Conservation (phyloP, 2,329 filamentous ascomycete species). For the Byssoonygena ceratinophila region DNA sequence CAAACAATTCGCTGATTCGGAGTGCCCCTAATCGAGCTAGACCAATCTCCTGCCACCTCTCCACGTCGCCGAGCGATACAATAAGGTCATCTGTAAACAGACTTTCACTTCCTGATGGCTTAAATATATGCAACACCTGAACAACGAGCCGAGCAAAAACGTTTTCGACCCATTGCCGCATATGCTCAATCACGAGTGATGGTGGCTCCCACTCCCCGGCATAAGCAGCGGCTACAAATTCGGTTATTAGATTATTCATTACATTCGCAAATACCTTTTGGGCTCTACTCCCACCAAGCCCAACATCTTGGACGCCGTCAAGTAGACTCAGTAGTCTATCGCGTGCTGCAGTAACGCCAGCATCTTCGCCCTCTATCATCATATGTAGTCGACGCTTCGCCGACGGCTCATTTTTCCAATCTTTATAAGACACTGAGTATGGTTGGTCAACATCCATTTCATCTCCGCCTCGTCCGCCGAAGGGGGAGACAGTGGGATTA, state of each 20-base stretch:
- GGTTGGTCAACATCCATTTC: constrained; percentile 32
- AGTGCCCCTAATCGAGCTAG: constrained; percentile 46
- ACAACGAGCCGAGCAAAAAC: constrained; percentile 44
- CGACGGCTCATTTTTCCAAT: constrained; percentile 29
- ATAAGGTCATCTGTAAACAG: constrained; percentile 21
- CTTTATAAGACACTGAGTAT: constrained; percentile 30
- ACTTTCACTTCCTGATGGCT: constrained; percentile 18
- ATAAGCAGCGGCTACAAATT: constrained; percentile 48
- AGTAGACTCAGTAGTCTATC: constrained; percentile 34
- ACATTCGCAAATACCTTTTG: constrained; percentile 50
- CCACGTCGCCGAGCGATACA: constrained; percentile 35
- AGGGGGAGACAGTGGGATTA: neutral
- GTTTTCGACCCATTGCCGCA: constrained; percentile 47
- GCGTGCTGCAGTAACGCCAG: constrained; percentile 24
- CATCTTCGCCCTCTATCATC: constrained; percentile 28
- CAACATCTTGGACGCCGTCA: constrained; percentile 41
- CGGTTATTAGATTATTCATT: constrained; percentile 48
- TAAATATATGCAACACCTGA: constrained; percentile 38
- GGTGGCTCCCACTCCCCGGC: constrained; percentile 47
- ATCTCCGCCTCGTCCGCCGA: constrained; percentile 17
- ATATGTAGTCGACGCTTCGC: constrained; percentile 23
- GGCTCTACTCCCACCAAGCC: constrained; percentile 44
- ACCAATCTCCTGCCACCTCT: constrained; percentile 48
- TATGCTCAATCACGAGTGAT: constrained; percentile 38
- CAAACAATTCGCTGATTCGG: constrained; percentile 48